phyloP scores from a whole-genome alignment of 116 monocot genomes.

The Posidonia oceanica region DNA sequence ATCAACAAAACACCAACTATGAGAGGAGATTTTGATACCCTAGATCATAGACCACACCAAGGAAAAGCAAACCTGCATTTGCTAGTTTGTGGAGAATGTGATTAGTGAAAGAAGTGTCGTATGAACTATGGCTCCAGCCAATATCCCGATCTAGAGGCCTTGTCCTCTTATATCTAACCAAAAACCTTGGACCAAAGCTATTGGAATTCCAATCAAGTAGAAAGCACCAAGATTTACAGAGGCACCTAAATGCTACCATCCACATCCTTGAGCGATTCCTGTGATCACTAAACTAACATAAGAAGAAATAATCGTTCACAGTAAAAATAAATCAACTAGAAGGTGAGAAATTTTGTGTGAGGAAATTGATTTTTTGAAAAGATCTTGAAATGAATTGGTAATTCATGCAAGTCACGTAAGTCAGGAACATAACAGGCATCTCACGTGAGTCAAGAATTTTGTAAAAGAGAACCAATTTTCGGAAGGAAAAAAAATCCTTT shows the following conservation, averaged over 20 bases:
- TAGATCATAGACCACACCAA: neutral
- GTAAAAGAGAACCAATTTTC: too few relatives aligned
- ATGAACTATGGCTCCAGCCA: too few relatives aligned
- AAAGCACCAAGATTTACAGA: conserved; percentile 50
- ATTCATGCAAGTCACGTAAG: too few relatives aligned
- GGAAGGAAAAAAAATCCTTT: too few relatives aligned
- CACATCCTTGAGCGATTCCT: conserved; percentile 65
- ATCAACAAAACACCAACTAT: too few relatives aligned
- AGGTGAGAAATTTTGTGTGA: too few relatives aligned
- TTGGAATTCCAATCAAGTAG: conserved; percentile 55
- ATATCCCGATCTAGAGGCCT: conserved; percentile 58
- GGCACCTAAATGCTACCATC: conserved; percentile 74
- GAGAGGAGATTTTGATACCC: too few relatives aligned
- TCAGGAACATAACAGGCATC: too few relatives aligned
- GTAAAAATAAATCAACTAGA: too few relatives aligned
- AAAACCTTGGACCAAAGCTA: conserved; percentile 34
- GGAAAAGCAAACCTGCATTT: conserved; percentile 31
- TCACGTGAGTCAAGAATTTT: too few relatives aligned
- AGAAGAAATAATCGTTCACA: too few relatives aligned
- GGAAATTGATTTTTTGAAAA: neutral
- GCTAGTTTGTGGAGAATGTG: conserved; percentile 49
- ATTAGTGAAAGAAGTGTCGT: conserved; percentile 23
- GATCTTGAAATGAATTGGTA: neutral
- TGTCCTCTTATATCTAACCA: conserved; percentile 31
- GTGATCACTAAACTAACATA: too few relatives aligned